Evolutionary conservation across 371 early-diverging fungal species (phyloP), one percentile per base, ranked within the genome.

Genomic region (Catenaria anguillulae): DNA sequence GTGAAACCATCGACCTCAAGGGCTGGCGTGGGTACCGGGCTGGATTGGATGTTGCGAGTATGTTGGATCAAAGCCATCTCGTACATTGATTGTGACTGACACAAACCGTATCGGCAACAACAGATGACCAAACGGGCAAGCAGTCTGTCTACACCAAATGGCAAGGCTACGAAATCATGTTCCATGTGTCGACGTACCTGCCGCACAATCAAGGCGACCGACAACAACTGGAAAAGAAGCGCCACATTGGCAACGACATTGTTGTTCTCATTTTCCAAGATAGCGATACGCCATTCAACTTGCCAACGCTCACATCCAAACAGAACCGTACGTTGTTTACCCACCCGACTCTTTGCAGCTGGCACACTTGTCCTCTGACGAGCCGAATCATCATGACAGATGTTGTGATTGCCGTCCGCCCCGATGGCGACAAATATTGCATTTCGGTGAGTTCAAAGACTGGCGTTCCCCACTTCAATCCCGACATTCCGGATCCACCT

Each of bases 131-230:
- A 68, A 84, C 88, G 5, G 92, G 89, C 0, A 78, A 77, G n/a
- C 71, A 84, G 46, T 84, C 87, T 1, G 83, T 83, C 36, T 73
- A 67, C 73, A 83, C 88, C 1, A 79, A 80, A 63, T 88, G 88
- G 79, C 82, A 73, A 70, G 86, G 82, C 8, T 86, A 82, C 67
- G 88, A 89, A 65, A 81, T 92, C 65, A 88, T 90, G 86, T 92
- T 85, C 67, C 92, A 92, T 66, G 85, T 88, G 6, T 80, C 88
- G 21, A 83, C 90, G 1, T 64, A 87, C 24, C 76, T 92, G 59
- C 92, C 92, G 2, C 79, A 67, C 68, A 78, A 77, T 61, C 71
- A 73, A 8, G 73, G 74, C 13, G 90, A 89, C 67, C 69, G 69
- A 33, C 89, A 90, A 55, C 89, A 89, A 70, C 68, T 90, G 26